Evolutionary conservation across 495 filamentous ascomycete species (phyloP).

Genomic region (Neurospora sp.): DNA sequence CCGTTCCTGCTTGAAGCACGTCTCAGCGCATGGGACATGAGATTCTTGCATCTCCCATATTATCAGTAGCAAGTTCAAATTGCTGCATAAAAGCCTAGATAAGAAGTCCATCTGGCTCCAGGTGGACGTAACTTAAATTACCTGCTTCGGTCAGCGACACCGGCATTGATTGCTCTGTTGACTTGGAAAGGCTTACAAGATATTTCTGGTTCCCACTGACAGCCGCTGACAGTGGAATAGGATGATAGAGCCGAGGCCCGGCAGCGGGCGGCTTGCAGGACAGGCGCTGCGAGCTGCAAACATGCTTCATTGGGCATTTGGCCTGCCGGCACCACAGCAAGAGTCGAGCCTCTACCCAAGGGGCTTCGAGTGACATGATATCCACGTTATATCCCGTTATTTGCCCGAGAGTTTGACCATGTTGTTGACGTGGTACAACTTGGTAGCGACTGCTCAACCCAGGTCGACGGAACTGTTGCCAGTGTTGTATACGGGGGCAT

Average conservation of each 20-base stretch:
- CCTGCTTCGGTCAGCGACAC: not conserved
- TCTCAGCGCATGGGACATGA: not conserved
- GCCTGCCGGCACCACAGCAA: not conserved
- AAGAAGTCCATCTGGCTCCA: not conserved
- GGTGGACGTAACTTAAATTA: not conserved
- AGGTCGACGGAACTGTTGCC: not conserved
- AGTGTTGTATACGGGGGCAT: not conserved
- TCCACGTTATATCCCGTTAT: not conserved
- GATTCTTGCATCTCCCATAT: not conserved
- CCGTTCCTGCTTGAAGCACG: not conserved
- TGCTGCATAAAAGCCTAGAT: not conserved
- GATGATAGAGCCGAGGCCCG: not conserved
- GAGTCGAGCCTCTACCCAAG: not conserved
- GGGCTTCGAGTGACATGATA: not conserved
- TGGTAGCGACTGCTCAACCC: not conserved
- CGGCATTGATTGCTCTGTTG: not conserved
- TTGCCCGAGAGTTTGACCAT: not conserved
- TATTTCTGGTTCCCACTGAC: not conserved
- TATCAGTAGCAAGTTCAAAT: not conserved
- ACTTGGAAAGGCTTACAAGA: not conserved
- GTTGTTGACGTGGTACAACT: not conserved
- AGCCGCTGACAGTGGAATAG: not conserved
- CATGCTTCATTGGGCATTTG: not conserved
- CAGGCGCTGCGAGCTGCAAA: not conserved
- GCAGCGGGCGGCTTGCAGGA: not conserved